These are phyloP conservation scores for Claviceps lovelessii DNA, from an alignment of 2,329 filamentous ascomycete genomes.

Conservation along the genomic window DNA sequence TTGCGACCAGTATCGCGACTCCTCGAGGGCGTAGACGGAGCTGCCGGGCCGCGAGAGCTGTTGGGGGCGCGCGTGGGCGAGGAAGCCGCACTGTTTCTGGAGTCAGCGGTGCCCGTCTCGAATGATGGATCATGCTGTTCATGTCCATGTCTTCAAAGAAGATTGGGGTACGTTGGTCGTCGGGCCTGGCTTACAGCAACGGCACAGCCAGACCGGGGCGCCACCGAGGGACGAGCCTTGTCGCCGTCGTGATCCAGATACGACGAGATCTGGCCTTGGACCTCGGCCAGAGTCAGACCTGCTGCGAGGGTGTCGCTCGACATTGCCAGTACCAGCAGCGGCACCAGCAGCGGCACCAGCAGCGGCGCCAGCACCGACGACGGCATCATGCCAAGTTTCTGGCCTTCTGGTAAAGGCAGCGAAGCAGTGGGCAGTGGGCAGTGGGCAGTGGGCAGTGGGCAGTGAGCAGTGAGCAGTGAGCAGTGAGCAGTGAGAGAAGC, in stretches of 20 bases:
- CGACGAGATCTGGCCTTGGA: conserved; percentile 7
- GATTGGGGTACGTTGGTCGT: neutral
- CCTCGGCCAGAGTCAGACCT: conserved; percentile 2
- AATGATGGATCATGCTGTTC: too few relatives aligned
- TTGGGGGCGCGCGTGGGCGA: conserved; percentile 7
- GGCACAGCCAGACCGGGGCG: neutral
- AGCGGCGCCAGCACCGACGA: neutral
- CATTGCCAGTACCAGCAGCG: neutral
- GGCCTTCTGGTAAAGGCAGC: too few relatives aligned
- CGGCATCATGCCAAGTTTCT: neutral
- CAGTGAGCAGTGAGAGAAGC: too few relatives aligned
- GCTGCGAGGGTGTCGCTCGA: conserved; percentile 1
- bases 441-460: too few relatives aligned
- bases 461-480: too few relatives aligned
- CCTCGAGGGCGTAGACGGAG: conserved; percentile 7
- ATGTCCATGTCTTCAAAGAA: too few relatives aligned
- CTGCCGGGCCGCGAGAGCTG: conserved; percentile 9
- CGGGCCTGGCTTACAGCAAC: conserved; percentile 3
- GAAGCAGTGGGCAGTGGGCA: too few relatives aligned
- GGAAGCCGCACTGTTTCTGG: conserved; percentile 10
- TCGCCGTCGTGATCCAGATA: conserved; percentile 4
- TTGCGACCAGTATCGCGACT: conserved; percentile 12
- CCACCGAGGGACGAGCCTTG: neutral
- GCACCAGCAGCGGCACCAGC: neutral
- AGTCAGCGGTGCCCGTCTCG: too few relatives aligned